These are phyloP conservation scores for Pyrenochaeta sp. DNA, from an alignment of 2,329 filamentous ascomycete species.

Conservation along the genomic window DNA sequence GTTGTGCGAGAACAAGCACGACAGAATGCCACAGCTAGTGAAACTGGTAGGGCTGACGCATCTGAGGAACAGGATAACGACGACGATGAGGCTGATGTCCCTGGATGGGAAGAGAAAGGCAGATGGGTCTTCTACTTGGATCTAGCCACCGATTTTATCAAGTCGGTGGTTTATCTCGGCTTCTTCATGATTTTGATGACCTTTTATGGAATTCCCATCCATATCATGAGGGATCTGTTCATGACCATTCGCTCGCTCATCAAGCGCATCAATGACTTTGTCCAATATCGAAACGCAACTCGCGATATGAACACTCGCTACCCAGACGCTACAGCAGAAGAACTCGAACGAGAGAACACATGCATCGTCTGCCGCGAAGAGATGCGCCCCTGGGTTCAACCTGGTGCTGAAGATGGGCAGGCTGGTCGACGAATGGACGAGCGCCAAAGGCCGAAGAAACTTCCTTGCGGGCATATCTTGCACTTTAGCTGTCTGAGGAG, in stretches of 20 bases:
- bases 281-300: slow-evolving; percentile 90
- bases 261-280: slow-evolving; percentile 85
- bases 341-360: slow-evolving; percentile 85
- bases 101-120: slow-evolving; percentile 95
- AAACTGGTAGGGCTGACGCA: slow-evolving; percentile 42
- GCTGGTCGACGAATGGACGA: slow-evolving; percentile 70
- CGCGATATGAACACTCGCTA: slow-evolving; percentile 92
- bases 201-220: slow-evolving; percentile 95
- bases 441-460: slow-evolving; percentile 87
- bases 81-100: slow-evolving; percentile 90
- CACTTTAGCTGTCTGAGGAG: slow-evolving; percentile 95
- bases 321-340: slow-evolving; percentile 86
- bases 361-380: slow-evolving; percentile 98
- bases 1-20: slow-evolving; percentile 72
- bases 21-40: slow-evolving; percentile 56
- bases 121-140: slow-evolving; percentile 91
- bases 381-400: slow-evolving; percentile 81
- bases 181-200: slow-evolving; percentile 94
- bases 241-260: slow-evolving; percentile 92
- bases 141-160: slow-evolving; percentile 86
- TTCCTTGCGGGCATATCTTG: slow-evolving; percentile 94
- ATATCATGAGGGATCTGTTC: slow-evolving; percentile 95
- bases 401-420: slow-evolving; percentile 50
- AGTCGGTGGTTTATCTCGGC: slow-evolving; percentile 84
- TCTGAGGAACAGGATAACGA: slow-evolving; percentile 62